Conservation (phyloP, 2,329 filamentous ascomycete genomes). For the Tolypocladium paradoxum region DNA sequence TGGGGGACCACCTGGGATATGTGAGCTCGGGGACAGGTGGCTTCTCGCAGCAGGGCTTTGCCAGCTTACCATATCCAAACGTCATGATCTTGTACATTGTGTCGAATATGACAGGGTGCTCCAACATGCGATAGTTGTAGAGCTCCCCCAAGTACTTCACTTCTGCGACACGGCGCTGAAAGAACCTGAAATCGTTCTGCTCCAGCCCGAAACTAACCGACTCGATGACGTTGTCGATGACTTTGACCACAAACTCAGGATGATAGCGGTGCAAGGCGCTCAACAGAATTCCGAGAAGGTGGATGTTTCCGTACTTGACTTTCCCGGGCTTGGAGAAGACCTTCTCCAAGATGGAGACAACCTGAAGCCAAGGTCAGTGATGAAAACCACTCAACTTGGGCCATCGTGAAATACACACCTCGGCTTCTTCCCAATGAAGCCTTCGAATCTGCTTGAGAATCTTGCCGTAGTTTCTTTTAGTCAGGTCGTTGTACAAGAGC, state of each 20-base stretch:
- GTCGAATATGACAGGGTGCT: conserved; percentile 92
- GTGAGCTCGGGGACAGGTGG: not conserved
- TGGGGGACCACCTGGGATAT: conserved; percentile 58
- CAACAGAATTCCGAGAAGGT: conserved; percentile 81
- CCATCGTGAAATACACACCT: conserved; percentile 37
- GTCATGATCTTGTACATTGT: conserved; percentile 89
- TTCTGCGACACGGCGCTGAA: conserved; percentile 87
- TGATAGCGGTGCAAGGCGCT: conserved; percentile 87
- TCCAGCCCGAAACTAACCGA: conserved; percentile 81
- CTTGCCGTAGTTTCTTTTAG: conserved; percentile 86
- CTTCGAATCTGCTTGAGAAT: conserved; percentile 89
- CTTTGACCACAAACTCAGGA: conserved; percentile 77
- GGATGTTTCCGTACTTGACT: conserved; percentile 95
- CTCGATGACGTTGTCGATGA: conserved; percentile 87
- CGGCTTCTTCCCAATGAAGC: conserved; percentile 92
- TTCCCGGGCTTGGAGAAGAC: conserved; percentile 94
- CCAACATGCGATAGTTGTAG: conserved; percentile 95
- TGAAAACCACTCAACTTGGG: not conserved
- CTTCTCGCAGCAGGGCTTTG: not conserved
- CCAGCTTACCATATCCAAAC: conserved; percentile 63
- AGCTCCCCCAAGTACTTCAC: conserved; percentile 94
- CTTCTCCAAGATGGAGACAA: conserved; percentile 71
- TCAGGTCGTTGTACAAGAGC: conserved; percentile 86
- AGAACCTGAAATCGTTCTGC: conserved; percentile 94
- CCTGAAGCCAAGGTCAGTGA: conserved; percentile 24